phyloP scores from a whole-genome alignment of 2,329 filamentous ascomycete species.

The Elsinoe necatrix region DNA sequence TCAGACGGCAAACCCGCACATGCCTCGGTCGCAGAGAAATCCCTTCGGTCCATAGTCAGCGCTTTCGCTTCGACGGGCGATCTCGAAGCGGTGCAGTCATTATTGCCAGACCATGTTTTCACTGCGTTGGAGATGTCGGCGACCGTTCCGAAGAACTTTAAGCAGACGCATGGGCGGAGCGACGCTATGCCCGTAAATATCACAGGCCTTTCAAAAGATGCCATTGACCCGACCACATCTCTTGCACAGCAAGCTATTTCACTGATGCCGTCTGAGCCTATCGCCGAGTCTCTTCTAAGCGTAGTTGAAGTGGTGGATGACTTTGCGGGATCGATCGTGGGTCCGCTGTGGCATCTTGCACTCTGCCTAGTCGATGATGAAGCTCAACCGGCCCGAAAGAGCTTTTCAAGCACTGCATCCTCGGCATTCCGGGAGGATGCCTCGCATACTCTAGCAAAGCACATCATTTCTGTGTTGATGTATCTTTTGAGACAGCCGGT shows the following conservation, averaged over 20 bases:
- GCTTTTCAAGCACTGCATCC: constrained; percentile 57
- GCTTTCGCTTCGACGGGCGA: neutral
- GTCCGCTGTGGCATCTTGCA: constrained; percentile 72
- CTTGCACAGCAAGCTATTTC: neutral
- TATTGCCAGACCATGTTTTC: constrained; percentile 51
- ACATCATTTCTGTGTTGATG: constrained; percentile 69
- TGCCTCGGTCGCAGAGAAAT: neutral
- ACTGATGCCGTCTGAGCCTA: constrained; percentile 31
- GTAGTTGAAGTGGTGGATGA: constrained; percentile 1
- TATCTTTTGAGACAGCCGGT: constrained; percentile 78
- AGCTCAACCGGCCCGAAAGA: constrained; percentile 50
- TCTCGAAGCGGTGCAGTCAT: constrained; percentile 47
- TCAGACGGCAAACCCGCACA: neutral
- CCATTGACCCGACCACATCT: neutral
- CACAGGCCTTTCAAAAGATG: neutral
- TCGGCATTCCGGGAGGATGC: constrained; percentile 32
- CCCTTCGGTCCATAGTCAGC: neutral
- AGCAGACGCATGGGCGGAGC: neutral
- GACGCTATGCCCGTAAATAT: neutral
- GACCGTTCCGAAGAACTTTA: neutral
- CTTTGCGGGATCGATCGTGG: constrained; percentile 15
- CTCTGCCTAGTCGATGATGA: constrained; percentile 59
- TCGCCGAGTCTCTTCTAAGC: constrained; percentile 54
- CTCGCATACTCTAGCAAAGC: constrained; percentile 56
- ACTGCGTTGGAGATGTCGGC: neutral